Conservation (phyloP, 2,329 filamentous ascomycete genomes). For the Xylogone sp. region DNA sequence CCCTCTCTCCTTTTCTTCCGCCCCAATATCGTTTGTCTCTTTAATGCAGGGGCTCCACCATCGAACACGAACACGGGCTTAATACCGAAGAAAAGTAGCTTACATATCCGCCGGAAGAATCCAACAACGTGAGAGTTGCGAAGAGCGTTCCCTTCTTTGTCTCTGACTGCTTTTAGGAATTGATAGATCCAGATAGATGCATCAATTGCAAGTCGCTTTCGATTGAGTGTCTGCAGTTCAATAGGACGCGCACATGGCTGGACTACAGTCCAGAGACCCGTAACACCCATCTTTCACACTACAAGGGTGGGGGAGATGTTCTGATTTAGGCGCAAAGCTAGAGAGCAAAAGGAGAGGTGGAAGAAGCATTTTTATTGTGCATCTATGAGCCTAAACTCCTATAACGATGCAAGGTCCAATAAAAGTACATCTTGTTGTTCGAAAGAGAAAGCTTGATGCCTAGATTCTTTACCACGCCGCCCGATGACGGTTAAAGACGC, state of each 20-base stretch:
- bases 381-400: neutral
- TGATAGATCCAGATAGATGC: conserved; percentile 99
- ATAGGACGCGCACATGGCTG: conserved; percentile 94
- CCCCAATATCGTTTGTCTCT: conserved; percentile 81
- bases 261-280: conserved; percentile 93
- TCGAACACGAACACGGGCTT: conserved; percentile 98
- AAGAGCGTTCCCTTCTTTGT: conserved; percentile 95
- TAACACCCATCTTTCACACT: conserved; percentile 78
- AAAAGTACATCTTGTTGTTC: no score
- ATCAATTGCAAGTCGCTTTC: conserved; percentile 93
- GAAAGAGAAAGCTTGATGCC: no score
- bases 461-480: no score
- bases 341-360: neutral
- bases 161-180: conserved; percentile 96
- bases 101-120: conserved; percentile 98
- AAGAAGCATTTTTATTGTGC: neutral
- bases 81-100: conserved; percentile 93
- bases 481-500: no score
- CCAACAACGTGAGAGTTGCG: conserved; percentile 95
- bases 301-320: neutral
- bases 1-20: conserved; percentile 81
- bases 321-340: neutral
- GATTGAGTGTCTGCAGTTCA: conserved; percentile 93
- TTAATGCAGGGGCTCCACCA: conserved; percentile 85
- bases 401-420: neutral